phyloP scores from a whole-genome alignment of 345 rosid genomes.

The Sisymbrium altissimum region DNA sequence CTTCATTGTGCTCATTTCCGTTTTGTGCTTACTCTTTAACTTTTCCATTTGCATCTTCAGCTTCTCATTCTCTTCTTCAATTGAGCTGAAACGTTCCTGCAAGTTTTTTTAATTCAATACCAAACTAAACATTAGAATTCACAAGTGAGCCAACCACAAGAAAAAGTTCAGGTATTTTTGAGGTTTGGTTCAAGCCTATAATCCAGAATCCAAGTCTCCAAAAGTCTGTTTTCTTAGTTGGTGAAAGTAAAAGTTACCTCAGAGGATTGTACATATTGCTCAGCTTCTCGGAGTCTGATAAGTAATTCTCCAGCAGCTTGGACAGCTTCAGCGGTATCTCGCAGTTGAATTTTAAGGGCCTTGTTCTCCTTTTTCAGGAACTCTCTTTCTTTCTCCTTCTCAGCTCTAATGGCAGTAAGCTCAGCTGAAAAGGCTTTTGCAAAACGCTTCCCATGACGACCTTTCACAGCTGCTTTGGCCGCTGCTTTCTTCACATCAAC shows the following conservation, averaged over 20 bases:
- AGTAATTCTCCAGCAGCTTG: slow-evolving; percentile 98
- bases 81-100: slow-evolving; percentile 55
- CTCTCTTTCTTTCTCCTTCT: slow-evolving; percentile 78
- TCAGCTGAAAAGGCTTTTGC: slow-evolving; percentile 75
- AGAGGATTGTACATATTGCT: slow-evolving; percentile 65
- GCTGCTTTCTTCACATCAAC: slow-evolving; percentile 89
- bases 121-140: not conserved
- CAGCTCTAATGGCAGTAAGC: slow-evolving; percentile 71
- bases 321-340: slow-evolving; percentile 95
- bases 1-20: slow-evolving; percentile 92
- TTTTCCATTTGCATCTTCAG: slow-evolving; percentile 85
- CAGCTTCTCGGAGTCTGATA: slow-evolving; percentile 81
- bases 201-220: not conserved
- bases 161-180: not conserved
- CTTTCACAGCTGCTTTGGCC: slow-evolving; percentile 71
- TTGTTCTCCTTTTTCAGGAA: slow-evolving; percentile 76
- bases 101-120: not conserved
- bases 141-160: not conserved
- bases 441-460: slow-evolving; percentile 62
- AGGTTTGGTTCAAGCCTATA: not conserved
- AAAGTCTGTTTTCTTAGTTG: not conserved
- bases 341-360: slow-evolving; percentile 69
- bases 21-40: slow-evolving; percentile 80
- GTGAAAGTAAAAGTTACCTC: slow-evolving; percentile 49
- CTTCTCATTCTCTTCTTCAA: slow-evolving; percentile 70